phyloP scores from a whole-genome alignment of 2,329 filamentous ascomycete species.

The Coleophoma crateriformis region DNA sequence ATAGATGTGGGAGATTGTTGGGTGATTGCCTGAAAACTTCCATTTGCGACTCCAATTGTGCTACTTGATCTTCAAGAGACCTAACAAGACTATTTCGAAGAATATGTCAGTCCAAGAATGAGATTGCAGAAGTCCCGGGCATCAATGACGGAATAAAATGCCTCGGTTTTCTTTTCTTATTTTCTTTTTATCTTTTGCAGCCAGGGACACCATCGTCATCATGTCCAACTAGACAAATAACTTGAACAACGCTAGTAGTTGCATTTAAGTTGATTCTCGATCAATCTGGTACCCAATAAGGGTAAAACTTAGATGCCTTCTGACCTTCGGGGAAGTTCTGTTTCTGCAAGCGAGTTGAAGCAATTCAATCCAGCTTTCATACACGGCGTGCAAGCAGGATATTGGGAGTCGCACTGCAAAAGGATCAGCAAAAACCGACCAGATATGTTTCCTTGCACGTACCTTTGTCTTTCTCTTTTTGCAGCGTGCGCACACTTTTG shows the following conservation, averaged over 20 bases:
- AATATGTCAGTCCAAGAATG: no score
- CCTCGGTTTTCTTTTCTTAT: no score
- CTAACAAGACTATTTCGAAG: not conserved
- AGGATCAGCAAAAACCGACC: not conserved
- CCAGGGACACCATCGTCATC: no score
- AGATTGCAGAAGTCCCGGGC: not conserved
- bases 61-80: not conserved
- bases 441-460: not conserved
- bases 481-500: conserved; percentile 1
- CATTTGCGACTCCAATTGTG: conserved; percentile 1
- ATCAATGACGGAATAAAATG: no score
- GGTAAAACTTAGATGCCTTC: not conserved
- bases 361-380: conserved; percentile 1
- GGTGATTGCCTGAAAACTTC: not conserved
- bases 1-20: not conserved
- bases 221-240: no score
- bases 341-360: not conserved
- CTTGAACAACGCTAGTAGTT: no score
- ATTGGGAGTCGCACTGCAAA: not conserved
- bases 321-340: not conserved
- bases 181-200: no score
- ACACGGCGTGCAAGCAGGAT: conserved; percentile 1
- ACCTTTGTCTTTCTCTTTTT: conserved; percentile 4
- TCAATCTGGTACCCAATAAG: no score
- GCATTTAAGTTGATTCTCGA: no score